A percentile compares a stretch with the other conserved stretches of the same genome.
These are phyloP conservation scores for Paramyrothecium sp. DNA, from an alignment of 2,329 filamentous ascomycete species.

Conservation along the genomic window DNA sequence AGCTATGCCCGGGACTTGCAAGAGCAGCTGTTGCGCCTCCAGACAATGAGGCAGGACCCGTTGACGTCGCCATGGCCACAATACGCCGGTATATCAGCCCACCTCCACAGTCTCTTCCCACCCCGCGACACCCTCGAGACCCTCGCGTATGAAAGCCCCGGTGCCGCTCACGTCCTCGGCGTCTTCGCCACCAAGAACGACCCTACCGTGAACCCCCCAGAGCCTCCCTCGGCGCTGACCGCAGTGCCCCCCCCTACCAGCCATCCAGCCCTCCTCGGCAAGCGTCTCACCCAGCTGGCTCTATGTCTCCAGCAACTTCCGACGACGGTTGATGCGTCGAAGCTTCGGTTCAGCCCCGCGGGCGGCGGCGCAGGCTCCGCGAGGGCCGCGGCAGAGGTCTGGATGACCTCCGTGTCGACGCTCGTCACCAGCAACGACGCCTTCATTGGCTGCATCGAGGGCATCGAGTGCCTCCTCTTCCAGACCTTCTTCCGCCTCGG, in stretches of 20 bases:
- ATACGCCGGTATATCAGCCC: slow-evolving; percentile 10
- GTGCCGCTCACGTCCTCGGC: slow-evolving; percentile 21
- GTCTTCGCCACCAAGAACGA: slow-evolving; percentile 23
- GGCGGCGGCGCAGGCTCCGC: slow-evolving; percentile 7
- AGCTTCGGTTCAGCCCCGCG: slow-evolving; percentile 17
- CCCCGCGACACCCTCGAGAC: slow-evolving; percentile 16
- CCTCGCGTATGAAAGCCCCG: slow-evolving; percentile 18
- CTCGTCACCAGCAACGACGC: slow-evolving; percentile 51
- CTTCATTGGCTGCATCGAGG: slow-evolving; percentile 49
- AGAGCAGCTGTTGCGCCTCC: too few relatives aligned
- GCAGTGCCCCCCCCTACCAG: slow-evolving; percentile 33
- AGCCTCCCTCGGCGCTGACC: slow-evolving; percentile 20
- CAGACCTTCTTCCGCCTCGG: slow-evolving; percentile 50
- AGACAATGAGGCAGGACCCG: not conserved
- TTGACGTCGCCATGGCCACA: slow-evolving; percentile 6
- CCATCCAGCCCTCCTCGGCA: slow-evolving; percentile 48
- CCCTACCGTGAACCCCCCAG: slow-evolving; percentile 30
- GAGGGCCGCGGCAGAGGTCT: slow-evolving; percentile 20
- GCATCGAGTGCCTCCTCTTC: slow-evolving; percentile 50
- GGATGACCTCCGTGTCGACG: slow-evolving; percentile 28
- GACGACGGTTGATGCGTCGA: slow-evolving; percentile 22
- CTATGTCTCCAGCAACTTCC: slow-evolving; percentile 45
- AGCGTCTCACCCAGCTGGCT: slow-evolving; percentile 43
- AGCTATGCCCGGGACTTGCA: too few relatives aligned
- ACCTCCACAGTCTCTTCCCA: slow-evolving; percentile 19